Conservation (phyloP, 306 rosid genomes). For the Spatholobus suberectus region DNA sequence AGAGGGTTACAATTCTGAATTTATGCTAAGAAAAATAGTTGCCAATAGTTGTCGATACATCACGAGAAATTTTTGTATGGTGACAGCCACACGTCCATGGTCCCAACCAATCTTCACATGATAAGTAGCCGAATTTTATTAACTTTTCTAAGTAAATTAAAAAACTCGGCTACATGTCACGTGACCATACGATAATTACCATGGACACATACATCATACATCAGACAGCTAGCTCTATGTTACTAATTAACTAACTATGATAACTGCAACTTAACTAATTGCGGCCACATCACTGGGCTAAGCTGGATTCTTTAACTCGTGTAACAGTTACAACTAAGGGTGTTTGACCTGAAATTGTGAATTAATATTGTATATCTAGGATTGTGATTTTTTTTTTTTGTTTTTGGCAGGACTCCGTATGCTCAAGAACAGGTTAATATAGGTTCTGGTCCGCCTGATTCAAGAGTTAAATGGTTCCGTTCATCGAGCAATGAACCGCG, state of each 20-base stretch:
- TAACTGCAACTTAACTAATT: not conserved
- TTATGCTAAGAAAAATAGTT: no score
- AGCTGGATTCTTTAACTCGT: not conserved
- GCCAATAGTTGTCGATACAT: no score
- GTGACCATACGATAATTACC: no score
- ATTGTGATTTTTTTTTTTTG: not conserved
- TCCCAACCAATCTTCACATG: no score
- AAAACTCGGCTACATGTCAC: no score
- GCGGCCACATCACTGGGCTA: no score
- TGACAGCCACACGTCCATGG: no score
- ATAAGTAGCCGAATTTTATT: no score
- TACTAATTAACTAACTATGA: not conserved
- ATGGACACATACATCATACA: no score
- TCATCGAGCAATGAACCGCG: slow-evolving; percentile 80
- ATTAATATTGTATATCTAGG: slow-evolving; percentile 5
- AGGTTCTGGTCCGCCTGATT: slow-evolving; percentile 93
- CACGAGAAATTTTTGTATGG: no score
- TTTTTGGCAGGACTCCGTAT: slow-evolving; percentile 73
- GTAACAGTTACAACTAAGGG: not conserved
- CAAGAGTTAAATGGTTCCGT: slow-evolving; percentile 84
- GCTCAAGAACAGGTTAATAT: slow-evolving; percentile 90
- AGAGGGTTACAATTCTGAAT: not conserved
- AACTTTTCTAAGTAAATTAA: no score
- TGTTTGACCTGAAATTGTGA: not conserved
- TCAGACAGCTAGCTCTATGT: not conserved